phyloP scores from a whole-genome alignment of 2,329 filamentous ascomycete genomes.

The Aureobasidium sp. region DNA sequence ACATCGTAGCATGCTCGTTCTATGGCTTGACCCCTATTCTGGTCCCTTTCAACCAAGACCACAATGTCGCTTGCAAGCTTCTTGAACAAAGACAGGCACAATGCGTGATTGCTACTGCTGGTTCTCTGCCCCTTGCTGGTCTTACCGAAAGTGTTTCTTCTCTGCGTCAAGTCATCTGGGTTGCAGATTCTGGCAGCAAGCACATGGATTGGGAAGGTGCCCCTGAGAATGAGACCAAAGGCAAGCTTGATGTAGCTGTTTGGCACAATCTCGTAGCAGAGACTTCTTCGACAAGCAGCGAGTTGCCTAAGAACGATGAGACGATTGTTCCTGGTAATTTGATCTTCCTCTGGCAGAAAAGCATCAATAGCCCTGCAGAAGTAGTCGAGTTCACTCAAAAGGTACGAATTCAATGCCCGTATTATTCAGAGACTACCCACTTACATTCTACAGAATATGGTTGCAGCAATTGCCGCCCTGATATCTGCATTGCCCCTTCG shows the following conservation, averaged over 20 bases:
- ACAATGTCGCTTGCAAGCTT: constrained; percentile 61
- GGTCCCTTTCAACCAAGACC: constrained; percentile 70
- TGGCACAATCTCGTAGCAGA: constrained; percentile 81
- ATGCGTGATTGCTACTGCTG: constrained; percentile 73
- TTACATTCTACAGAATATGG: constrained; percentile 54
- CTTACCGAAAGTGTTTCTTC: constrained; percentile 60
- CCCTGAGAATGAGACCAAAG: constrained; percentile 60
- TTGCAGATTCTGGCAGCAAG: constrained; percentile 79
- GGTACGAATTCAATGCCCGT: constrained; percentile 28
- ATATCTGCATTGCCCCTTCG: constrained; percentile 64
- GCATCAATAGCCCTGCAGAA: constrained; percentile 43
- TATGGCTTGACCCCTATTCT: constrained; percentile 79
- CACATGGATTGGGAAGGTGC: constrained; percentile 96
- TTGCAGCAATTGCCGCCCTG: constrained; percentile 74
- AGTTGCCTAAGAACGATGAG: constrained; percentile 56
- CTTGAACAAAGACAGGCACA: constrained; percentile 68
- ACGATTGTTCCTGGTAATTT: constrained; percentile 40
- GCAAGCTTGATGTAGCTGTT: constrained; percentile 71
- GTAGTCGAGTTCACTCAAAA: constrained; percentile 73
- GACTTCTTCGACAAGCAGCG: constrained; percentile 41
- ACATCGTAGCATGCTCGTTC: constrained; percentile 63
- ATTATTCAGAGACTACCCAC: constrained; percentile 7
- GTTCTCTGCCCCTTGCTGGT: constrained; percentile 71
- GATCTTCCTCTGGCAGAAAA: constrained; percentile 57
- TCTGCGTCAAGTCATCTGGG: constrained; percentile 78